These are phyloP conservation scores for Parachaetomium inaequale DNA, from an alignment of 495 filamentous ascomycete genomes.

Conservation along the genomic window DNA sequence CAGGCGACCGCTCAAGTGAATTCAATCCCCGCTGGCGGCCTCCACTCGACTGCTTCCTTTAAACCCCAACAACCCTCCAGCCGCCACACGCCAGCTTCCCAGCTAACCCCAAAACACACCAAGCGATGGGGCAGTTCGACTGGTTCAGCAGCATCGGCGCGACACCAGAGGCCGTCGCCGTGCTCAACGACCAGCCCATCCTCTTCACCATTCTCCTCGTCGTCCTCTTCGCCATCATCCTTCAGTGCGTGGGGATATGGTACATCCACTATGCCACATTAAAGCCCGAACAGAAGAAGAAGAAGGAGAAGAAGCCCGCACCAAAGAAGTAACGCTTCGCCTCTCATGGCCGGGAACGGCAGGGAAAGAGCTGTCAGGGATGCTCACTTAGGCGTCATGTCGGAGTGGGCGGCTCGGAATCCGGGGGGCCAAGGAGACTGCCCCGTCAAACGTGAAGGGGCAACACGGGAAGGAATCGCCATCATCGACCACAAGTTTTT, in stretches of 20 bases:
- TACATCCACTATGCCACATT: constrained; percentile 51
- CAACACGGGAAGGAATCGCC: background rate
- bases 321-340: constrained; percentile 12
- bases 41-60: background rate
- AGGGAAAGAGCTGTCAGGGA: background rate
- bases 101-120: background rate
- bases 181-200: constrained; percentile 52
- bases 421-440: background rate
- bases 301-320: constrained; percentile 40
- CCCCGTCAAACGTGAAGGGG: background rate
- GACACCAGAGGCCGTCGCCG: constrained; percentile 46
- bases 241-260: constrained; percentile 43
- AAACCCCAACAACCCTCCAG: background rate
- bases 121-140: constrained; percentile 46
- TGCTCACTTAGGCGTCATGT: background rate
- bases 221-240: constrained; percentile 43
- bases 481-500: too few species aligned
- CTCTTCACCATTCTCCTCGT: constrained; percentile 50
- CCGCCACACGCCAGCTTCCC: background rate
- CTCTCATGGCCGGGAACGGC: background rate
- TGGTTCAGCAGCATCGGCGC: constrained; percentile 48
- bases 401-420: background rate
- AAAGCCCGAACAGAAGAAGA: constrained; percentile 50
- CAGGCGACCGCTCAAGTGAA: constrained; percentile 5
- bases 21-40: constrained; percentile 10